Percentiles rank a stretch among this genome's conserved stretches.
phyloP scores from a whole-genome alignment of 2,329 filamentous ascomycete genomes.

The Fusarium stilboides region DNA sequence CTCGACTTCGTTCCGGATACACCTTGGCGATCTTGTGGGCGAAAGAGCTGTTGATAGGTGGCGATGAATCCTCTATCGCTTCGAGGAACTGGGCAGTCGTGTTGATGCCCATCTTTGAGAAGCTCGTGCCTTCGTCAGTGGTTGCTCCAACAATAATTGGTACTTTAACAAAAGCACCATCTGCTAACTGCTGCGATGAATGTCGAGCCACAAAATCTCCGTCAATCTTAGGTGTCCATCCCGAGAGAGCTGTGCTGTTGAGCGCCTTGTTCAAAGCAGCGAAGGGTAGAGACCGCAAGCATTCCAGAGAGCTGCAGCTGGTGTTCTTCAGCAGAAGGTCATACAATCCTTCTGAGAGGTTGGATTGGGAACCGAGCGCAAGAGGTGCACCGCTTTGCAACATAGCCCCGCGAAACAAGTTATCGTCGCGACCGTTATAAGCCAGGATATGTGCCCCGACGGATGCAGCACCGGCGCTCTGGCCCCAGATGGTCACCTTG shows the following conservation, averaged over 20 bases:
- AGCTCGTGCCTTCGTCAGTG: conserved; percentile 31
- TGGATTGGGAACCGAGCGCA: conserved; percentile 8
- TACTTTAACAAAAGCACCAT: conserved; percentile 30
- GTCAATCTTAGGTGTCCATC: conserved; percentile 30
- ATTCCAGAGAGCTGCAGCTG: conserved; percentile 11
- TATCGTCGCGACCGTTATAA: conserved; percentile 29
- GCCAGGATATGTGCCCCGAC: conserved; percentile 33
- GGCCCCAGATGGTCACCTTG: conserved; percentile 61
- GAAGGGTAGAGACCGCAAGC: conserved; percentile 13
- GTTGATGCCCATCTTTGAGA: conserved; percentile 23
- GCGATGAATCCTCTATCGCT: conserved; percentile 4
- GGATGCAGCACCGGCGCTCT: conserved; percentile 29
- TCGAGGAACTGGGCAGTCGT: conserved; percentile 14
- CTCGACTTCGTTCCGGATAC: conserved; percentile 2
- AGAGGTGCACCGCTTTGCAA: conserved; percentile 28
- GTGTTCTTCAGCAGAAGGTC: conserved; percentile 11
- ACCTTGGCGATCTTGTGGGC: neutral
- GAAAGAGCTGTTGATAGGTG: neutral
- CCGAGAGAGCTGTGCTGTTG: conserved; percentile 22
- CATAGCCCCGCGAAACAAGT: conserved; percentile 24
- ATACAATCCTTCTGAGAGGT: conserved; percentile 15
- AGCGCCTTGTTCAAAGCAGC: conserved; percentile 13
- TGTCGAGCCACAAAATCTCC: conserved; percentile 20
- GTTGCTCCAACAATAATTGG: conserved; percentile 29
- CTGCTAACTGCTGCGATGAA: conserved; percentile 11